These are phyloP conservation scores for Chalaropsis ovoidea DNA, from an alignment of 2,329 filamentous ascomycete species.

Conservation along the genomic window DNA sequence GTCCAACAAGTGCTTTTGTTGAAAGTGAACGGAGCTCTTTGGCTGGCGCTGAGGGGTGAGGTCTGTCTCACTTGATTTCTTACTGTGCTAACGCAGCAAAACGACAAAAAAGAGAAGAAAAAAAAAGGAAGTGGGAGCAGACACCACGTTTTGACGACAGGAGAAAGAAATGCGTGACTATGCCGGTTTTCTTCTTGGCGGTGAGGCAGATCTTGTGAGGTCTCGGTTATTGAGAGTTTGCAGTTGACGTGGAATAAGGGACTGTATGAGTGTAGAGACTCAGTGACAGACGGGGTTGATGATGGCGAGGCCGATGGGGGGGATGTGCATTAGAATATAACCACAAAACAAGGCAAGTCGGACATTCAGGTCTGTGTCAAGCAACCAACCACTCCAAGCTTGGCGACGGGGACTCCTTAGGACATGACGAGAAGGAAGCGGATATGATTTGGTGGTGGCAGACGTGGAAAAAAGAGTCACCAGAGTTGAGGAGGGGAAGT, in stretches of 20 bases:
- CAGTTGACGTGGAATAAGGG: not conserved
- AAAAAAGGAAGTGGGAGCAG: no score
- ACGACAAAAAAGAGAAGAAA: no score
- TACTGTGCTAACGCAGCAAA: no score
- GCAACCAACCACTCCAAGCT: conserved; percentile 12
- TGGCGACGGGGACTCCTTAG: conserved; percentile 11
- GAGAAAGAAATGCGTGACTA: no score
- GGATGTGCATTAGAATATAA: not conserved
- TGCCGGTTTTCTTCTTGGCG: no score
- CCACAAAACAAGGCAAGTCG: conserved; percentile 10
- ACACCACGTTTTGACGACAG: no score
- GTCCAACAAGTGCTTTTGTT: no score
- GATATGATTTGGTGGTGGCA: not conserved
- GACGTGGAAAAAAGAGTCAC: not conserved
- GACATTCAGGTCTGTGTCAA: conserved; percentile 8
- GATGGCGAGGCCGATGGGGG: conserved; percentile 2
- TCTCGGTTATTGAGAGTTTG: not conserved
- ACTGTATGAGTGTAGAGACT: not conserved
- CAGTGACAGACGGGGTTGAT: not conserved
- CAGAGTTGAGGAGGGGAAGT: not conserved
- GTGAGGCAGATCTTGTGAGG: no score
- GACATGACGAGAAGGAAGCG: conserved; percentile 5
- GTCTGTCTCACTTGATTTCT: no score
- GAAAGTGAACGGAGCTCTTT: no score
- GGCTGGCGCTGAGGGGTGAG: no score